Evolutionary conservation across 2,329 filamentous ascomycete genomes (phyloP), one percentile per base, ranked within the genome.

Genomic region (Cytospora piceae): DNA sequence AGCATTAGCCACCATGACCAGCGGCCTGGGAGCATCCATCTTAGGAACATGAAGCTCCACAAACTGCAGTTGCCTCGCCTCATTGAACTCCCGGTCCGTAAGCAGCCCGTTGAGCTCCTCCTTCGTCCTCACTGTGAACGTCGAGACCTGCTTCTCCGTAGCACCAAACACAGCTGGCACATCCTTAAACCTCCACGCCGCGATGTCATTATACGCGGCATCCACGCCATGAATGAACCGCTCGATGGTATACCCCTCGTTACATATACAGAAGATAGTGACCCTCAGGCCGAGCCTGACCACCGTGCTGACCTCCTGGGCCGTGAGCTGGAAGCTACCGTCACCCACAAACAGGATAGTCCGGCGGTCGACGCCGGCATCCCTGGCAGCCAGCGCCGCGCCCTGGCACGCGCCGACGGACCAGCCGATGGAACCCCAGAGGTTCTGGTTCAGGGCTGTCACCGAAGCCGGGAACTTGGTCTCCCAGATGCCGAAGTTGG

Each of bases 321-420:
- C 89, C 0, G 92, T 96, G 65, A 96, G 82, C 75, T 97, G 92
- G 77, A 96, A 89, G 65, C 89, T 92, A 32, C 93, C 93, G 72
- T 97, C 93, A 29, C 93, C 93, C n/a, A 93, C 92, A 73, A 96
- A 94, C 46, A 96, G 82, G 55, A 97, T 89, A 0, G 90, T 93
- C 67, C 93, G 83, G 31, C 87, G 79, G 59, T 86, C 81, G 39
- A 77, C 76, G 5, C 80, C 81, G 46, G 79, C 77, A 73, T 95
- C 92, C 71, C 87, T 88, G 0, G 88, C 86, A 0, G 91, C 93
- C 14, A 95, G 81, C 0, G 90, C 91, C 22, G 92, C 93, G 39
- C 85, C 85, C 71, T 87, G 84, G 39, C 80, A 81, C 24, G 85
- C 85, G 65, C 84, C 84, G 22, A 87, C 83, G 5, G 85, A 84